A percentile compares a stretch with the other conserved stretches of the same genome.
phyloP scores from a whole-genome alignment of 179 eudicot species.

The Beta lomatogona region DNA sequence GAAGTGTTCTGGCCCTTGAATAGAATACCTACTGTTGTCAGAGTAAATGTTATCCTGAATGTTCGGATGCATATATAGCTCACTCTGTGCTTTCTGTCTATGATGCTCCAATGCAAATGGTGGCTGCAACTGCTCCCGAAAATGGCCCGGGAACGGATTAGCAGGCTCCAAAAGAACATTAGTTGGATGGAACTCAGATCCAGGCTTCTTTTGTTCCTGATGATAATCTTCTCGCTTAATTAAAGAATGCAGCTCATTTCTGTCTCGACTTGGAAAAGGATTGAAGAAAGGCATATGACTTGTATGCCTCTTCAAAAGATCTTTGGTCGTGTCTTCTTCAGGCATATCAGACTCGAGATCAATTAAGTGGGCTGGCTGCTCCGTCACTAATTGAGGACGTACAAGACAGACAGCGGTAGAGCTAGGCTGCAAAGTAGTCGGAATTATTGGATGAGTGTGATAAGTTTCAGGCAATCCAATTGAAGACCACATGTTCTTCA shows the following conservation, averaged over 20 bases:
- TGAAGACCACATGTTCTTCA: constrained; percentile 53
- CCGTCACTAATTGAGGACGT: constrained; percentile 42
- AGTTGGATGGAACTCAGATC: constrained; percentile 44
- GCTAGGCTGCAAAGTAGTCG: constrained; percentile 41
- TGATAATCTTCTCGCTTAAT: constrained; percentile 51
- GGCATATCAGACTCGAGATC: constrained; percentile 44
- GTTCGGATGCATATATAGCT: constrained; percentile 50
- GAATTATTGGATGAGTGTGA: constrained; percentile 28
- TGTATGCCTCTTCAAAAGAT: constrained; percentile 48
- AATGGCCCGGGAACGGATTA: constrained; percentile 46
- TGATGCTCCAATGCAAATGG: constrained; percentile 47
- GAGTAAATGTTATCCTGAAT: constrained; percentile 55
- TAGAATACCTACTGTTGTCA: constrained; percentile 42
- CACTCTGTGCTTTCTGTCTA: constrained; percentile 47
- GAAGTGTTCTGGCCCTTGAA: constrained; percentile 57
- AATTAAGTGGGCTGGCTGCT: constrained; percentile 45
- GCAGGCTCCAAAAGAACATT: constrained; percentile 43
- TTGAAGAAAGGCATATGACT: constrained; percentile 47
- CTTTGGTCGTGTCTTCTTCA: constrained; percentile 44
- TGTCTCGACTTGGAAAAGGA: constrained; percentile 48
- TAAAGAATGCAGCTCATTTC: constrained; percentile 58
- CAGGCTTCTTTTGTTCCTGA: constrained; percentile 52
- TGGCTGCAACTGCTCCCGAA: constrained; percentile 52
- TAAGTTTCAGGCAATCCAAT: constrained; percentile 50
- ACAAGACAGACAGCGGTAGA: constrained; percentile 42